Base-by-base conservation (phyloP, 2,329 filamentous ascomycete genomes). In the Cladophialophora immunda region DNA sequence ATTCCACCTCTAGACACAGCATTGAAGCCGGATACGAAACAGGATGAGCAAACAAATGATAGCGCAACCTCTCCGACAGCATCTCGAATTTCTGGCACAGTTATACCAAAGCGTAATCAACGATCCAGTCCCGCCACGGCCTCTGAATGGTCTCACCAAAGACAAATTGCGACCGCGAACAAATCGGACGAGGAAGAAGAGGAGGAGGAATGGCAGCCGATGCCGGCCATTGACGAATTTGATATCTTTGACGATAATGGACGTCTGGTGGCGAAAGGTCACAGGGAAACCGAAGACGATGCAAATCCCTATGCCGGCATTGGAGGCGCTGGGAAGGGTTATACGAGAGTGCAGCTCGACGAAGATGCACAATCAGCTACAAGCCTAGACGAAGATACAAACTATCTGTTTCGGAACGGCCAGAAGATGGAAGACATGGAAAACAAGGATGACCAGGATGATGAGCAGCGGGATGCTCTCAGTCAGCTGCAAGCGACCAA, bases 201-300 rank as follows among this genome's bases (percentile, higher is more conserved):
- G 2, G 82, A 86, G 5, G 89, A 82, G 1, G 88, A 85, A 59
- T 99, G 95, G 95, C 93, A 97, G 81, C 87, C 88, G 2, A 99
- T 99, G 95, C 95, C 94, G 1, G 89, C 95, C 1, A 93, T 94
- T 75, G 95, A 94, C 7, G 90, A 91, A 41, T 96, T 95, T 77
- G 94, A 98, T 79, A 91, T 97, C 72, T 99, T 98, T 78, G 93
- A 99, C 76, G 95, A 99, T 74, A 90, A 97, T 77, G 92, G 97
- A 72, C 92, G 87, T 71, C 84, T 99, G 30, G 85, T 99, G 70
- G 95, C 95, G 13, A 90, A 87, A 70, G 94, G 96, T 73, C 90
- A 90, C 66, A 83, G 86, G 45, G 88, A 90, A 67, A 86, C 86
- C 32, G 87, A 89, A 15, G 89, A 93, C 56, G 90, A 90, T 62